Evolutionary conservation across 2,329 filamentous ascomycete genomes (phyloP), one percentile per base, ranked within the genome.

Genomic region (Verticillium tricorpus): DNA sequence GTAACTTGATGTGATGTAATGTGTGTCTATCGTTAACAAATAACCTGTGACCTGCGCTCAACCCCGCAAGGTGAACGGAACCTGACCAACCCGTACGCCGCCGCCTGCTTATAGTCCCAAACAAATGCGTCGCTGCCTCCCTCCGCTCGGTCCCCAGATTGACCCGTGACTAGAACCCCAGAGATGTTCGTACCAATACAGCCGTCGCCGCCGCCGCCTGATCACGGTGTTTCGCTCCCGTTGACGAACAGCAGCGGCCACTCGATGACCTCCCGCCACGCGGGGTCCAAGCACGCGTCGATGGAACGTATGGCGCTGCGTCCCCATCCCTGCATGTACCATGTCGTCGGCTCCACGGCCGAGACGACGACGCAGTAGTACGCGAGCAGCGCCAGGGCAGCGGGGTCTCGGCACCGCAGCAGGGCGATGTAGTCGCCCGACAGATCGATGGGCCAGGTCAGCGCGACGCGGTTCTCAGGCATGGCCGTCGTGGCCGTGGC

Each of bases 341-440:
- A 69, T 15, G 61, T 65, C 14, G 56, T 64, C 1, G 61, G 34
- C 62, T 69, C 66, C 0, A 65, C 64, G 7, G 60, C 56, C 39
- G 62, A 60, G n/a, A 70, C 61, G 15, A 68, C 60, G n/a, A 66
- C 65, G 31, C 67, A 70, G 58, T 70, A 70, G 57, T 65, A 63
- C n/a, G 64, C 63, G 15, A 69, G 60, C 11, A 70, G 57, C 14
- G 64, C 60, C 39, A 70, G 59, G 12, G 67, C 66, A 1, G 61
- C 61, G 7, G 68, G 63, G 34, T 66, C 63, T 5, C 65, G 57
- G 31, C 66, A 60, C 15, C 63, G 52, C 40, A 70, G 45, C 45
- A 70, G 56, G 34, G 63, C 55, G 34, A 69, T 64, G 61, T 64
- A 69, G 39, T 61, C 65, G n/a, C 67, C 66, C 0, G 67, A 64